Evolutionary conservation across 805 yeast genomes (phyloP).

Genomic region (Lachancea sp.): DNA sequence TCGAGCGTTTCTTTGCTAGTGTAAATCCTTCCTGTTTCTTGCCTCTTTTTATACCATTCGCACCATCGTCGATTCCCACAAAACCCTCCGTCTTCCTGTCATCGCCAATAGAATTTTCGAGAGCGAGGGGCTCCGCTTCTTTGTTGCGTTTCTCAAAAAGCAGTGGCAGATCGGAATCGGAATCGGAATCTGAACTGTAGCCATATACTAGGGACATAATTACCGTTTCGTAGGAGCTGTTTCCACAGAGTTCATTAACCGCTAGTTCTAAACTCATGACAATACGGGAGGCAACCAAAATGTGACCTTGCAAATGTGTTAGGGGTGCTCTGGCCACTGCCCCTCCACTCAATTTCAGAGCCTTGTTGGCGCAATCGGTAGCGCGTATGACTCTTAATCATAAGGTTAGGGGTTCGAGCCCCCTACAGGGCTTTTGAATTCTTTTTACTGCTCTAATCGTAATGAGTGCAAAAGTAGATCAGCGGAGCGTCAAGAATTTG

Average conservation of each 20-base stretch:
- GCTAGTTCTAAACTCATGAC: no score
- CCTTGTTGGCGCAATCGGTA: constrained; percentile 28
- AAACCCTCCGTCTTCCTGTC: neutral
- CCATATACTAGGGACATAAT: constrained; percentile 19
- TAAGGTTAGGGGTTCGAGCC: constrained; percentile 27
- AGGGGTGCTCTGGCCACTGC: neutral
- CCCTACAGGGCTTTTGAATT: constrained; percentile 22
- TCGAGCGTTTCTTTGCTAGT: constrained; percentile 10
- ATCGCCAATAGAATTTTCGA: neutral
- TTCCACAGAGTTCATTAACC: no score
- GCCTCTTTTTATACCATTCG: neutral
- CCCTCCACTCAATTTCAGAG: constrained; percentile 1
- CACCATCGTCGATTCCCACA: neutral
- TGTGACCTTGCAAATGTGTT: neutral
- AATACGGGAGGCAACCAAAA: no score
- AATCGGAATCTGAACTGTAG: constrained; percentile 11
- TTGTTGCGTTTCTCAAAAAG: neutral
- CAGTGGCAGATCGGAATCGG: neutral
- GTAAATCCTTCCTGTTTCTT: neutral
- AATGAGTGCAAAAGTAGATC: no score
- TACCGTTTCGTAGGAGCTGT: neutral
- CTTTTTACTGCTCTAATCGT: no score
- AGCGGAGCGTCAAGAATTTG: no score
- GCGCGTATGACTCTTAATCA: constrained; percentile 24
- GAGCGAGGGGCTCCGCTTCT: neutral